These are phyloP conservation scores for Fomitopsis pulvina DNA, from an alignment of 768 basidiomycete species.

Conservation along the genomic window DNA sequence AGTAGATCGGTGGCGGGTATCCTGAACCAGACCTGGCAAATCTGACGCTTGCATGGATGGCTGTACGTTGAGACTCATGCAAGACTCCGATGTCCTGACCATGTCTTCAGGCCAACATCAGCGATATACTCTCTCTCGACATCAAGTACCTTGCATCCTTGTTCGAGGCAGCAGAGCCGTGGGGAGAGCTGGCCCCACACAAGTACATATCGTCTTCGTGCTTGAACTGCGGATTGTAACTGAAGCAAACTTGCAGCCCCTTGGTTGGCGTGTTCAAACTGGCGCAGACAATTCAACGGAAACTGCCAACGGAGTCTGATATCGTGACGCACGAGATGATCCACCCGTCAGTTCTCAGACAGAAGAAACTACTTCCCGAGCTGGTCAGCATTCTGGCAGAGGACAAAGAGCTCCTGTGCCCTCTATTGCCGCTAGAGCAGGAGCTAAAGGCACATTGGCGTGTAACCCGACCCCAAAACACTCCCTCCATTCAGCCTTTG, in stretches of 20 bases:
- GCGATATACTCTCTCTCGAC: slow-evolving; percentile 51
- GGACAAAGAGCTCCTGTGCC: slow-evolving; percentile 38
- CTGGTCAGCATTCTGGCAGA: slow-evolving; percentile 30
- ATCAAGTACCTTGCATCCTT: slow-evolving; percentile 43
- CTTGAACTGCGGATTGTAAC: neutral
- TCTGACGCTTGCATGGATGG: slow-evolving; percentile 59
- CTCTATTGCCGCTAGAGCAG: slow-evolving; percentile 46
- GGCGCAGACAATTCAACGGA: slow-evolving; percentile 37
- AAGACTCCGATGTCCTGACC: slow-evolving; percentile 1
- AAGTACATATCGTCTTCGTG: slow-evolving; percentile 34
- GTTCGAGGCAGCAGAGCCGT: slow-evolving; percentile 44
- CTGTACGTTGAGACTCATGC: slow-evolving; percentile 31
- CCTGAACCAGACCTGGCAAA: slow-evolving; percentile 62
- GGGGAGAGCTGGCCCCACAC: slow-evolving; percentile 60
- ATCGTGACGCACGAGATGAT: slow-evolving; percentile 51
- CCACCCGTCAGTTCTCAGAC: slow-evolving; percentile 53
- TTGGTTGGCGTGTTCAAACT: slow-evolving; percentile 47
- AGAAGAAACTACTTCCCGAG: slow-evolving; percentile 27
- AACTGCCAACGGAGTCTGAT: slow-evolving; percentile 38
- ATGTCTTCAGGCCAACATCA: slow-evolving; percentile 44
- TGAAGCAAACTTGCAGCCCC: slow-evolving; percentile 8
- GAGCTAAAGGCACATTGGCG: slow-evolving; percentile 41
- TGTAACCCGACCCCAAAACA: neutral
- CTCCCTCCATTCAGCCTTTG: neutral
- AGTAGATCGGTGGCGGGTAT: slow-evolving; percentile 66